These are phyloP conservation scores for Babesia sp. DNA, from an alignment of 169 alveolate species.

Conservation along the genomic window DNA sequence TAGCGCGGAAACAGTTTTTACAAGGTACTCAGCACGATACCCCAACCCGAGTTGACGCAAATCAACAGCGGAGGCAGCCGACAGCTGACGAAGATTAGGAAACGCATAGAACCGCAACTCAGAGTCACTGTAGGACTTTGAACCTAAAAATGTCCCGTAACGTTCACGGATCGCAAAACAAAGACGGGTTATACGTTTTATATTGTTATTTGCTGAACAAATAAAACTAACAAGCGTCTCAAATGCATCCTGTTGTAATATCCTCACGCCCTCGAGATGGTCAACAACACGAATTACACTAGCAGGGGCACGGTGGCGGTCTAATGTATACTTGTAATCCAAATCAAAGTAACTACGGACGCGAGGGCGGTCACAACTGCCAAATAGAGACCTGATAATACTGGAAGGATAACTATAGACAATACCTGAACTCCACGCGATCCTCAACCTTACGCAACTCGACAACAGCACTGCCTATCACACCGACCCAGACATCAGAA, in stretches of 20 bases:
- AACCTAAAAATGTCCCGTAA: conserved; percentile 53
- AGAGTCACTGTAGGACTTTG: conserved; percentile 1
- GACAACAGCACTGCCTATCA: conserved; percentile 28
- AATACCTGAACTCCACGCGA: conserved; percentile 51
- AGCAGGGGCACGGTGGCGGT: conserved; percentile 59
- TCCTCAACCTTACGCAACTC: conserved; percentile 48
- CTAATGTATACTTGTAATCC: conserved; percentile 46
- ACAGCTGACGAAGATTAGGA: conserved; percentile 60
- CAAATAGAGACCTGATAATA: conserved; percentile 24
- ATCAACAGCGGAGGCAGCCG: conserved; percentile 39
- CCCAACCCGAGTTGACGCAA: conserved; percentile 69
- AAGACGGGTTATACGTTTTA: conserved; percentile 72
- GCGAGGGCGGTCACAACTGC: conserved; percentile 18
- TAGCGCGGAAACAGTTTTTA: conserved; percentile 59
- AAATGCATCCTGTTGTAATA: conserved; percentile 71
- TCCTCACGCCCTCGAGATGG: conserved; percentile 65
- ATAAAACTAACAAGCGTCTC: conserved; percentile 78
- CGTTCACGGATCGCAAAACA: conserved; percentile 59
- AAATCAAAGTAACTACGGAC: conserved; percentile 37
- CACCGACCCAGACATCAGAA: conserved; percentile 56
- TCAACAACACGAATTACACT: conserved; percentile 62
- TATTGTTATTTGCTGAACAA: conserved; percentile 82
- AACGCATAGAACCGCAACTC: conserved; percentile 58
- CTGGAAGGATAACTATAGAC: neutral
- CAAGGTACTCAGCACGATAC: conserved; percentile 66